Evolutionary conservation across 75 land plant species (phyloP), one percentile per base, ranked within the genome.

Genomic region (Pseudotsuga menziesii): DNA sequence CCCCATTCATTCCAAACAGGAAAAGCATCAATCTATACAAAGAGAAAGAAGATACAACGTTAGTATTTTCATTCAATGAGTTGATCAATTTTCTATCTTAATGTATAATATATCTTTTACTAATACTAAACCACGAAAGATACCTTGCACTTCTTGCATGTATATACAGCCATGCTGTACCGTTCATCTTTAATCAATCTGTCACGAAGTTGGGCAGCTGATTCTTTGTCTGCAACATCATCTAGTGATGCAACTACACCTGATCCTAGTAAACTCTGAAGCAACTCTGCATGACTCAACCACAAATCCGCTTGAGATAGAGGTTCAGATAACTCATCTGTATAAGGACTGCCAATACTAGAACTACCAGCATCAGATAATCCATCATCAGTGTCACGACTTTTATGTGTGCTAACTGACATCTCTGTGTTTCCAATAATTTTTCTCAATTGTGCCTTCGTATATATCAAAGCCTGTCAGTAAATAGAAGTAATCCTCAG

Each of bases 1-100:
- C 99, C 99, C 99, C 99, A 97, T 75, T 98, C 92, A 90, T 87
- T 97, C 99, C 99, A 97, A 14, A 95, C 99, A 44, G 93, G 98
- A 80, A 95, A 90, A 77, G 91, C 91, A 85, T 97, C 96, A 83
- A 97, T 87, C 99, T 97, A 89, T 48, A 41, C 14, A 9, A 69
- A 36, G 25, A 48, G 54, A 74, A 74, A 74, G 11, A 26, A 14
- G 0, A 52, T 72, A 17, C 4, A n/a, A 7, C 61, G 56, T 17
- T 20, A 5, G 0, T 1, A 26, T 56, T 26, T 16, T 7, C 13
- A 57, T 74, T 25, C 32, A 26, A 78, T 35, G 19, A 80, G 29
- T 9, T 35, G 16, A 64, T 39, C 9, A 58, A 2, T 17, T 59
- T 23, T 27, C 5, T 5, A 57, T 13, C 44, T 22, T 52, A 32